A percentile compares a stretch with the other conserved stretches of the same genome.
Evolutionary conservation across 2,329 filamentous ascomycete genomes (phyloP).

Genomic region (Colletotrichum abscissum): DNA sequence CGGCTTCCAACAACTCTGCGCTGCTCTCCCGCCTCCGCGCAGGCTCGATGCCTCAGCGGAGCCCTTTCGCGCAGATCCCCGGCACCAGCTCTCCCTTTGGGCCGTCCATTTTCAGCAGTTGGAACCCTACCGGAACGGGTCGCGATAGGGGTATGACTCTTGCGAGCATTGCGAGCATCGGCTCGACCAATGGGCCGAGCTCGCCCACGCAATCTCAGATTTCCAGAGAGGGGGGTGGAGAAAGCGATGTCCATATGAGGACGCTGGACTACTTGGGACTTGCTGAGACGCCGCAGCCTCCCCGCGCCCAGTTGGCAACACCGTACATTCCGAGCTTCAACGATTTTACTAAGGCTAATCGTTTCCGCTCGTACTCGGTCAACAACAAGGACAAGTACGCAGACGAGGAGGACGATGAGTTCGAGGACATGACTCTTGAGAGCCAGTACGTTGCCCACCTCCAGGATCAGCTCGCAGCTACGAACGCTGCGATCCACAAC

Average conservation of each 20-base stretch:
- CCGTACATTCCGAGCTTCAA: conserved; percentile 78
- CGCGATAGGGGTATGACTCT: conserved; percentile 89
- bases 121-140: conserved; percentile 74
- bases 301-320: conserved; percentile 78
- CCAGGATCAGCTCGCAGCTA: conserved; percentile 72
- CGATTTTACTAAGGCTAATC: conserved; percentile 81
- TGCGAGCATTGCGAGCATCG: conserved; percentile 83
- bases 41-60: conserved; percentile 92
- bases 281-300: conserved; percentile 89
- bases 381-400: conserved; percentile 99
- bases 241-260: conserved; percentile 87
- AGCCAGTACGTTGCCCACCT: conserved; percentile 70
- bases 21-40: conserved; percentile 88
- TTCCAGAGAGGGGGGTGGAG: conserved; percentile 84
- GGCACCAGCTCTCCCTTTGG: conserved; percentile 79
- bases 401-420: conserved; percentile 86
- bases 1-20: conserved; percentile 71
- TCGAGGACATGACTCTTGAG: conserved; percentile 67
- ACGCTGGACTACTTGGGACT: conserved; percentile 96
- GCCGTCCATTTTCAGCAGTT: conserved; percentile 85
- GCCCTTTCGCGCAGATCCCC: conserved; percentile 69
- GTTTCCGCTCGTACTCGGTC: conserved; percentile 97
- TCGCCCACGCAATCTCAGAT: conserved; percentile 90
- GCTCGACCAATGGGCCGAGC: conserved; percentile 83
- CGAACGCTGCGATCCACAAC: conserved; percentile 80